Evolutionary conservation across 1,139 yeast species (phyloP).

Genomic region (Dujonia santamariae): DNA sequence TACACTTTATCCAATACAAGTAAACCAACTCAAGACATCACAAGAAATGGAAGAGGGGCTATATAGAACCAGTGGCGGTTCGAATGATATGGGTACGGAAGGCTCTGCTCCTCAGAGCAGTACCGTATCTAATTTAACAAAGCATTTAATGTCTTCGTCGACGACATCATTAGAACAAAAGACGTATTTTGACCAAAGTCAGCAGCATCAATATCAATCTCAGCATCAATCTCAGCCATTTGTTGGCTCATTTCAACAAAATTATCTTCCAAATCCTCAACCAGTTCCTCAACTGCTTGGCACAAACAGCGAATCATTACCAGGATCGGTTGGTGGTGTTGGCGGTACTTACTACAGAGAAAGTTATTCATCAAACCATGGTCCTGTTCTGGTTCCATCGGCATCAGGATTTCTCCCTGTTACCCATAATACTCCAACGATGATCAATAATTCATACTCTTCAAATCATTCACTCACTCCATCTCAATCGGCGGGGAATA

Average conservation of each 20-base stretch:
- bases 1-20: too few species aligned
- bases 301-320: too few species aligned
- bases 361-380: too few species aligned
- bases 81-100: too few species aligned
- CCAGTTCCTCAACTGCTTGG: too few species aligned
- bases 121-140: conserved; percentile 38
- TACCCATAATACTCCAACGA: conserved; percentile 56
- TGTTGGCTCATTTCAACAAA: too few species aligned
- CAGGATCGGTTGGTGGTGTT: too few species aligned
- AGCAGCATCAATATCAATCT: conserved; percentile 5
- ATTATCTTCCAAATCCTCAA: too few species aligned
- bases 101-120: conserved; percentile 9
- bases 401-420: conserved; percentile 37
- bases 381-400: conserved; percentile 8
- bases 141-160: conserved; percentile 27
- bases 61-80: too few species aligned
- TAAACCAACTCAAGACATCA: too few species aligned
- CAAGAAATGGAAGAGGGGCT: too few species aligned
- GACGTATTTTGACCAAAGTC: conserved; percentile 4
- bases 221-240: conserved; percentile 1
- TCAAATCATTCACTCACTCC: conserved; percentile 43
- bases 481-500: conserved; percentile 15
- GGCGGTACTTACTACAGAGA: too few species aligned
- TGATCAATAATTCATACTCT: conserved; percentile 46
- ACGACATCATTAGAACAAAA: conserved; percentile 6